A percentile compares a stretch with the other conserved stretches of the same genome.
Conservation (phyloP, 345 rosid species). For the Lumnitzera littorea region DNA sequence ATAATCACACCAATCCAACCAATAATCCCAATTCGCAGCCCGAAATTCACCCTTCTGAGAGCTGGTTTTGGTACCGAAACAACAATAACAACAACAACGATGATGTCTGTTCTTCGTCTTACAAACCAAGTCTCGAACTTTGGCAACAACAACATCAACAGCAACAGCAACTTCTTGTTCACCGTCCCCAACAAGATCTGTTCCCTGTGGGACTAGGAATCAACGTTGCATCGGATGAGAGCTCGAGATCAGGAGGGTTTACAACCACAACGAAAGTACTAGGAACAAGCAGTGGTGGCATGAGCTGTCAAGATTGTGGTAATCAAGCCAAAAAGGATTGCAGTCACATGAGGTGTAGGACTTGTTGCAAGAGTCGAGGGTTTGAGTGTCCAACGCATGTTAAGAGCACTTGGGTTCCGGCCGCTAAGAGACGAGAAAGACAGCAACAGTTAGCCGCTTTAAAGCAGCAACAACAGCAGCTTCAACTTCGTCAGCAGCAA, state of each 20-base stretch:
- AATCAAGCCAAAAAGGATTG: conserved; percentile 93
- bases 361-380: conserved; percentile 88
- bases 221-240: conserved; percentile 18
- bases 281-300: conserved; percentile 21
- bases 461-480: conserved; percentile 18
- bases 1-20: neutral
- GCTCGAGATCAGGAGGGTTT: conserved; percentile 11
- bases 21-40: neutral
- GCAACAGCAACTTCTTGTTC: conserved; percentile 12
- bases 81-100: conserved; percentile 7
- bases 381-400: conserved; percentile 71
- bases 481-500: neutral
- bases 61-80: conserved; percentile 21
- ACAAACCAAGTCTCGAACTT: conserved; percentile 22
- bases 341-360: conserved; percentile 63
- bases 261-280: conserved; percentile 17
- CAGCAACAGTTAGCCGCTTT: conserved; percentile 29
- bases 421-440: conserved; percentile 71
- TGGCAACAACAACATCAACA: conserved; percentile 14
- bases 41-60: conserved; percentile 11
- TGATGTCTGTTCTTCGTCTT: neutral
- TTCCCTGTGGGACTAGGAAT: conserved; percentile 1
- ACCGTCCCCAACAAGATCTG: conserved; percentile 19
- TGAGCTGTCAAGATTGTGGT: conserved; percentile 83
- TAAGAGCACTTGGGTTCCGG: conserved; percentile 91